Evolutionary conservation across 2,329 filamentous ascomycete genomes (phyloP).

Genomic region (Colletotrichum aenigma): DNA sequence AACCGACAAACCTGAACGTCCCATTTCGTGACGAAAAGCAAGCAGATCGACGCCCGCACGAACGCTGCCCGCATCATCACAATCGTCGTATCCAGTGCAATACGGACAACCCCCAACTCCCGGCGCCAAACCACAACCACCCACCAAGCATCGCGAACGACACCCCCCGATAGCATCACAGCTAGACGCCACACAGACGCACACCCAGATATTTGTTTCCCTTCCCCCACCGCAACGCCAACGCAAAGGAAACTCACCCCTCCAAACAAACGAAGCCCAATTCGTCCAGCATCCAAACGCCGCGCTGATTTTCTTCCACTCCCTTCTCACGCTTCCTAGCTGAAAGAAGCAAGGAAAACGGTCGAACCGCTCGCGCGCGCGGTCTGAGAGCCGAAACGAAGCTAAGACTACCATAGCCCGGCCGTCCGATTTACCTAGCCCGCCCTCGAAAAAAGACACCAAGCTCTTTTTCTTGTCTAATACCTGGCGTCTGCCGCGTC

Average conservation of each 20-base stretch:
- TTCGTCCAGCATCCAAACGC: neutral
- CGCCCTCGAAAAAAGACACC: neutral
- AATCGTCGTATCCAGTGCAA: neutral
- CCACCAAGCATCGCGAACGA: neutral
- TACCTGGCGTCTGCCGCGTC: neutral
- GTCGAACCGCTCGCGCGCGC: conserved; percentile 15
- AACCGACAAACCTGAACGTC: neutral
- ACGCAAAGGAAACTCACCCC: neutral
- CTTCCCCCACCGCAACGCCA: neutral
- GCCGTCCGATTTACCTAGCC: neutral
- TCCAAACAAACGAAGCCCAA: conserved; percentile 12
- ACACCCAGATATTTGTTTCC: neutral
- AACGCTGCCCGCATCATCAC: neutral
- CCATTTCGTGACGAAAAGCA: neutral
- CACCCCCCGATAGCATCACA: neutral
- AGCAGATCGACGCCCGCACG: neutral
- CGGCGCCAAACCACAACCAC: neutral
- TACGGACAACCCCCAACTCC: neutral
- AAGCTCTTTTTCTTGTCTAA: neutral
- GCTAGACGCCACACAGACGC: neutral
- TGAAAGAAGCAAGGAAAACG: conserved; percentile 3
- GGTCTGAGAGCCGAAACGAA: conserved; percentile 11
- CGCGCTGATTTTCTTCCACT: neutral
- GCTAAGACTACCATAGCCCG: neutral
- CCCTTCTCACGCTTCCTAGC: neutral